These are phyloP conservation scores for Firmiana major DNA, from an alignment of 345 rosid species.

Conservation along the genomic window DNA sequence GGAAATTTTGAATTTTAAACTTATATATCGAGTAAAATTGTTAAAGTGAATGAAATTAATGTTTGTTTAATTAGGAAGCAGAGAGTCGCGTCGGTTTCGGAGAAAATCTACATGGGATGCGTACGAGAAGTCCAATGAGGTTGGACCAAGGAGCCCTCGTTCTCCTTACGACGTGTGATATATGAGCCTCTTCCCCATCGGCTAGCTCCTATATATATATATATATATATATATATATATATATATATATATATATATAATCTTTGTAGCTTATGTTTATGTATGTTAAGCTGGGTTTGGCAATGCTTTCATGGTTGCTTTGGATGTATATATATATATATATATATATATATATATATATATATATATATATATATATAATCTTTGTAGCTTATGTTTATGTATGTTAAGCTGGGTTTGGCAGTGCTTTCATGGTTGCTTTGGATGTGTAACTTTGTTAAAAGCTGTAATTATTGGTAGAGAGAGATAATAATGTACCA, in stretches of 20 bases:
- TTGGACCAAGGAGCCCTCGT: constrained; percentile 66
- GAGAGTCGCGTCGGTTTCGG: constrained; percentile 75
- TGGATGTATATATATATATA: too few species aligned
- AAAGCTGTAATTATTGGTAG: neutral
- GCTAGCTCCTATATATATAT: neutral
- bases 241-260: too few species aligned
- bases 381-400: neutral
- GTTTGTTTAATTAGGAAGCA: constrained; percentile 44
- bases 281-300: neutral
- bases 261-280: neutral
- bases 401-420: too few species aligned
- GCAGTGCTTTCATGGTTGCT: too few species aligned
- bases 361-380: too few species aligned
- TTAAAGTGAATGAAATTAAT: neutral
- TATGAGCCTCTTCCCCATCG: constrained; percentile 21
- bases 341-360: too few species aligned
- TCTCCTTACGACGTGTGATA: constrained; percentile 84
- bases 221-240: too few species aligned
- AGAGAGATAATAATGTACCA: neutral
- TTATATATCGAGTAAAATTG: neutral
- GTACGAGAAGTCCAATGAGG: constrained; percentile 59
- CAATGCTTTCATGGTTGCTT: neutral
- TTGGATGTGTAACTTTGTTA: too few species aligned
- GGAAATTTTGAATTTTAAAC: too few species aligned
- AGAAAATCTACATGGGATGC: constrained; percentile 77